Evolutionary conservation across 441 rosid genomes (phyloP), one percentile per base, ranked within the genome.

Genomic region (Croton laevigatus): DNA sequence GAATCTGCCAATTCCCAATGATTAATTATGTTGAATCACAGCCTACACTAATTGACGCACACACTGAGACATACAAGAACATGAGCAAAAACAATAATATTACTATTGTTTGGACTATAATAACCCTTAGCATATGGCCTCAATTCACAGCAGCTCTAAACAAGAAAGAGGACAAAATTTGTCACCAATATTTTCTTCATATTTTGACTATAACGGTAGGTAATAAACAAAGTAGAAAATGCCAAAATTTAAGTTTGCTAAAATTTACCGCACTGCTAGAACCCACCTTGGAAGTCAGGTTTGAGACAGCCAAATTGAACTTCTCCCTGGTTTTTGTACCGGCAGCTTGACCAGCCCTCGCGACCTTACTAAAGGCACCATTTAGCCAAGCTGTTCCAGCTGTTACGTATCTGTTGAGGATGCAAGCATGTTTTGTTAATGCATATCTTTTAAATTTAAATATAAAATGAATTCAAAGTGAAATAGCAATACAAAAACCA

Each of bases 301-400:
- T 91, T 42, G 96, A 88, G 65, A 90, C 88, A 51, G 99, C 96
- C 53, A 85, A 61, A 76, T 83, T 85, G 69, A 90, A 85, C 84
- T 92, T 95, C 78, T 92, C 98, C 83, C 81, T 81, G 19, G 99
- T 89, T 88, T 92, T 95, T 36, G 94, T 77, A 67, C 99, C 84
- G 5, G 96, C 99, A 61, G 78, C 84, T 83, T 92, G 97, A 71
- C 99, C 92, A 32, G 86, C 99, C 85, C 83, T 92, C 36, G 97
- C 93, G 16, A 92, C 91, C 81, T 85, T 94, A 79, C 83, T 82
- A 73, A 94, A 89, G 22, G 99, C 91, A 22, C 96, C 98, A 76
- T 88, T 95, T 53, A 95, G 73, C 99, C 99, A 95, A 65, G 98
- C 85, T 74, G 98, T 74, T 79, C 99, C 98, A 0, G 89, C 88